Conservation (phyloP, 768 basidiomycete genomes). For the Cystobasidium onofrii region DNA sequence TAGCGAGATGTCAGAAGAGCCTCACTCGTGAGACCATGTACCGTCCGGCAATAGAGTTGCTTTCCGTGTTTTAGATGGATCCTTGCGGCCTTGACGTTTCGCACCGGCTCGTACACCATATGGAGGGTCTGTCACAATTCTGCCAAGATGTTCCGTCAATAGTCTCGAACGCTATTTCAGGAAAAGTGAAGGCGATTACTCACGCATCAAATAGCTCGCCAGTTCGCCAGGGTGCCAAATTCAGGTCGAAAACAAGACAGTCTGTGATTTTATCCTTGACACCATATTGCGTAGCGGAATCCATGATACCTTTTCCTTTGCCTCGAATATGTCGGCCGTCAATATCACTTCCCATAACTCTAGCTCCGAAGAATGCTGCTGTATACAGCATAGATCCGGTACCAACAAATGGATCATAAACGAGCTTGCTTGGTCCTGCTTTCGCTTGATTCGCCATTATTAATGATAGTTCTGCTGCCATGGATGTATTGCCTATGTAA, state of each 20-base stretch:
- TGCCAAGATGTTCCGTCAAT: not conserved
- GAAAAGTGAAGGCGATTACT: not conserved
- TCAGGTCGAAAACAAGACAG: conserved; percentile 86
- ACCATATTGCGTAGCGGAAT: conserved; percentile 59
- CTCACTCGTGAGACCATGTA: conserved; percentile 46
- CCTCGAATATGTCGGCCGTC: conserved; percentile 95
- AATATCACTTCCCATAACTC: conserved; percentile 85
- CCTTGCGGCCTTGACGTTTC: conserved; percentile 47
- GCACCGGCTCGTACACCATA: conserved; percentile 72
- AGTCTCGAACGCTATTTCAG: not conserved
- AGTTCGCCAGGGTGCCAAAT: conserved; percentile 70
- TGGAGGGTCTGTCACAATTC: conserved; percentile 33
- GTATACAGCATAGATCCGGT: conserved; percentile 51
- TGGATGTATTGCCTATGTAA: conserved; percentile 92
- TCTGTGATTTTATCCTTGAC: conserved; percentile 66
- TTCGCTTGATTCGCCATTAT: conserved; percentile 94
- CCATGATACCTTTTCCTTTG: conserved; percentile 48
- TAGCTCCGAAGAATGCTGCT: conserved; percentile 74
- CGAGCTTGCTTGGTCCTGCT: conserved; percentile 77
- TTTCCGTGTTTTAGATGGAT: conserved; percentile 36
- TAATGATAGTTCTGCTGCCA: conserved; percentile 92
- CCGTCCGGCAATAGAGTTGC: conserved; percentile 45
- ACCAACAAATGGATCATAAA: conserved; percentile 82
- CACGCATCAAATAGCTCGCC: conserved; percentile 79
- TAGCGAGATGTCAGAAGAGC: conserved; percentile 47